Percentiles rank a stretch among this genome's conserved stretches.
Conservation (phyloP, 176 grass and related monocot genomes). For the Otatea glauca region DNA sequence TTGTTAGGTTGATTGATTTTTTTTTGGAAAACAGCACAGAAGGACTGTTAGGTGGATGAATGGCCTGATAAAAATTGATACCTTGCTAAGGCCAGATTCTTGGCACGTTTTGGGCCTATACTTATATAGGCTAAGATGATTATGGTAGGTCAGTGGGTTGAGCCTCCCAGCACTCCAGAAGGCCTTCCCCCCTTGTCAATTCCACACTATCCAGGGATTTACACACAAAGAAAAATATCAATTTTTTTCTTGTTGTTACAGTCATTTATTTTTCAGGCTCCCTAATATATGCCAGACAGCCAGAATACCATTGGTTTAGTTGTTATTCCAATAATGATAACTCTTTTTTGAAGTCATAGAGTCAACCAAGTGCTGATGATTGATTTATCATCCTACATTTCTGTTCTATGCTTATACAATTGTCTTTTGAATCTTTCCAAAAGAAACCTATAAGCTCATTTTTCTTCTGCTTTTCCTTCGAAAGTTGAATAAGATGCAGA, state of each 20-base stretch:
- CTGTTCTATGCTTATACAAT: background rate
- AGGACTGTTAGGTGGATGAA: background rate
- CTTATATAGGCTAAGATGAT: slow-evolving; percentile 8
- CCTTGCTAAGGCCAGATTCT: background rate
- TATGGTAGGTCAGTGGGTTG: background rate
- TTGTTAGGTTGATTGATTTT: background rate
- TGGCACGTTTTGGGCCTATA: background rate
- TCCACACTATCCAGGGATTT: background rate
- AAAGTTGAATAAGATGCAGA: slow-evolving; percentile 69
- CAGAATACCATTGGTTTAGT: background rate
- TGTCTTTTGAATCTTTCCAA: slow-evolving; percentile 34
- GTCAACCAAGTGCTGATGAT: background rate
- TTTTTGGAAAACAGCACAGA: background rate
- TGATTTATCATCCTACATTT: slow-evolving; percentile 17
- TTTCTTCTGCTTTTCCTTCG: slow-evolving; percentile 24
- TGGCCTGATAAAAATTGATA: background rate
- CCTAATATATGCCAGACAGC: slow-evolving; percentile 17
- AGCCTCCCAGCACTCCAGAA: background rate
- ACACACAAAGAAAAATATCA: background rate
- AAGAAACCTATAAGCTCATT: slow-evolving; percentile 32
- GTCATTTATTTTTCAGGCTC: background rate
- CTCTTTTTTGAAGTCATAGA: background rate
- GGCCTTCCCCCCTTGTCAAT: background rate
- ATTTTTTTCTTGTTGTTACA: background rate
- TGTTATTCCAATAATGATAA: slow-evolving; percentile 2